A percentile compares a stretch with the other conserved stretches of the same genome.
phyloP scores from a whole-genome alignment of 495 filamentous ascomycete species.

The Neurospora sp. region DNA sequence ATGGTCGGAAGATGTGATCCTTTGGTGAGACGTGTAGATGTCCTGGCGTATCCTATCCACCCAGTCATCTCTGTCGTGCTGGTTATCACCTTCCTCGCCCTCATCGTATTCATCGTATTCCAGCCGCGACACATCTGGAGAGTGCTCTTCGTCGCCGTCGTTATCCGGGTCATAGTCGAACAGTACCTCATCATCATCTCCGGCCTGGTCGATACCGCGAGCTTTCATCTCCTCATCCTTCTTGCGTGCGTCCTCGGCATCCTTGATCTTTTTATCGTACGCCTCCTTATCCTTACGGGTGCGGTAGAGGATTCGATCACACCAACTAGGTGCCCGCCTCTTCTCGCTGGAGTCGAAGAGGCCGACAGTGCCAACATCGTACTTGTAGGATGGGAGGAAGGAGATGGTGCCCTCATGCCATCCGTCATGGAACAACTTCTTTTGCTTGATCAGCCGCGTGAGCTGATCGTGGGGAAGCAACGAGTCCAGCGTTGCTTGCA shows the following conservation, averaged over 20 bases:
- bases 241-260: conserved; percentile 55
- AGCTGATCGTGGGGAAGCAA: conserved; percentile 89
- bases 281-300: conserved; percentile 57
- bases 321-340: conserved; percentile 87
- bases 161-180: conserved; percentile 84
- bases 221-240: conserved; percentile 78
- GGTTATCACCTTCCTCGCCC: conserved; percentile 29
- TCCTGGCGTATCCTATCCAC: conserved; percentile 58
- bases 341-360: conserved; percentile 94
- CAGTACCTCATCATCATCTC: conserved; percentile 70
- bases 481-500: conserved; percentile 78
- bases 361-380: conserved; percentile 88
- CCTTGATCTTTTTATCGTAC: conserved; percentile 57
- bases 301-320: conserved; percentile 87
- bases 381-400: conserved; percentile 93
- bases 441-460: conserved; percentile 54
- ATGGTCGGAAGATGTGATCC: conserved; percentile 86
- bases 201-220: conserved; percentile 61
- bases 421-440: conserved; percentile 76
- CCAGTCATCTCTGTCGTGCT: conserved; percentile 43
- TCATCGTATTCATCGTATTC: conserved; percentile 56
- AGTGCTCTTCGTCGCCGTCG: conserved; percentile 40
- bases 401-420: conserved; percentile 84
- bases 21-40: conserved; percentile 76
- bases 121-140: conserved; percentile 26